Conservation (phyloP, 805 yeast genomes). For the Metschnikowia koreensis region DNA sequence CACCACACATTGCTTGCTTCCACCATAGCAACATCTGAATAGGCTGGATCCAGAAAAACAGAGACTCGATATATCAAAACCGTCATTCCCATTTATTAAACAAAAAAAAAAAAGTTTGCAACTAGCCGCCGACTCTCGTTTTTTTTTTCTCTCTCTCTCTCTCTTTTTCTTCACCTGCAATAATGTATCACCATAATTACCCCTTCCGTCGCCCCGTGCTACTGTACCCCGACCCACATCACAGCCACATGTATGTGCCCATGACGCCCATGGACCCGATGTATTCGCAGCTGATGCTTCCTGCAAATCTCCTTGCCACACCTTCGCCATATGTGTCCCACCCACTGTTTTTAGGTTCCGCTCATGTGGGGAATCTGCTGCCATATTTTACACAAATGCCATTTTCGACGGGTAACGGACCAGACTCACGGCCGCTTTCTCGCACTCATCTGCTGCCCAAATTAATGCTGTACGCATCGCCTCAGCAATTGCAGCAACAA, state of each 20-base stretch:
- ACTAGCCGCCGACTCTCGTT: no score
- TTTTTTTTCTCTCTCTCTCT: no score
- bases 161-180: background rate
- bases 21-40: no score
- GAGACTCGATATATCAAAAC: no score
- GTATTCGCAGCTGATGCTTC: slow-evolving; percentile 61
- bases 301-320: slow-evolving; percentile 50
- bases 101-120: no score
- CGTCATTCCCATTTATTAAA: no score
- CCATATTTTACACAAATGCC: slow-evolving; percentile 5
- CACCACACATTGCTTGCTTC: no score
- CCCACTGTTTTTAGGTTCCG: slow-evolving; percentile 23
- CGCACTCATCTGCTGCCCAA: slow-evolving; percentile 7
- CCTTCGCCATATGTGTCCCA: slow-evolving; percentile 56
- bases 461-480: background rate
- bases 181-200: slow-evolving; percentile 6
- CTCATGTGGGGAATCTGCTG: slow-evolving; percentile 12
- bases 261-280: slow-evolving; percentile 53
- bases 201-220: slow-evolving; percentile 7
- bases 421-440: background rate
- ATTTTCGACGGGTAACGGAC: background rate
- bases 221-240: slow-evolving; percentile 7
- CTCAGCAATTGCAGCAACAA: slow-evolving; percentile 7
- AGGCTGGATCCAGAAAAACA: no score
- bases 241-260: slow-evolving; percentile 7